Percentiles rank a stretch among this genome's conserved stretches.
Conservation (phyloP, 2,329 filamentous ascomycete species). For the Leptographium procerum region DNA sequence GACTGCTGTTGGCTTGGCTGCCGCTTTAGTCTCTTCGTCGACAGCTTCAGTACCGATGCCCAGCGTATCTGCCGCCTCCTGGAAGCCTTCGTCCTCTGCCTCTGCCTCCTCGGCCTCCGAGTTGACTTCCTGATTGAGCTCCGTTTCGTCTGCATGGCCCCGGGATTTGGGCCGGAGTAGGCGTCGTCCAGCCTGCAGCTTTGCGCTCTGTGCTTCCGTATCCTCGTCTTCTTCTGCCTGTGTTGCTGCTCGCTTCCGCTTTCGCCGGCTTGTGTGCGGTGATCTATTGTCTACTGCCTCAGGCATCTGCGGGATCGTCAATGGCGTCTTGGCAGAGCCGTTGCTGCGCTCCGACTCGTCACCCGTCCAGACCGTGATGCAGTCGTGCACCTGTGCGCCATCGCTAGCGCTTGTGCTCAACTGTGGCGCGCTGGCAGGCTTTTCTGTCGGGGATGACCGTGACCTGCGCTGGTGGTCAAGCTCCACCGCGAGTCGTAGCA, state of each 20-base stretch:
- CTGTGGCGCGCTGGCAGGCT: constrained; percentile 13
- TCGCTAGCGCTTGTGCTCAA: constrained; percentile 8
- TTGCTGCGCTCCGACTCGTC: constrained; percentile 8
- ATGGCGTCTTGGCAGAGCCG: constrained; percentile 2
- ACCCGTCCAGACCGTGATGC: constrained; percentile 20
- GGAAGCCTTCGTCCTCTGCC: background rate
- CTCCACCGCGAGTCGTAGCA: constrained; percentile 37
- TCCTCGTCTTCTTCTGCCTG: constrained; percentile 3
- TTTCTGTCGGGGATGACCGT: constrained; percentile 1
- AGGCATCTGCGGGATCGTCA: background rate
- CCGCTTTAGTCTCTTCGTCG: background rate
- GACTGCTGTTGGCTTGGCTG: background rate
- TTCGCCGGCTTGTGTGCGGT: background rate
- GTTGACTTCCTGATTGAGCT: no score
- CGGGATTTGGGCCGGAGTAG: background rate
- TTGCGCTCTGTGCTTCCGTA: background rate
- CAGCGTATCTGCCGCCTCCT: no score
- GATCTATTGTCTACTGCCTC: background rate
- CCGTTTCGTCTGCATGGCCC: no score
- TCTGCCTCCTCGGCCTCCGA: background rate
- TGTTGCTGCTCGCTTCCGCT: constrained; percentile 5
- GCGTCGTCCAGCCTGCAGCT: background rate
- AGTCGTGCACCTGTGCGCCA: constrained; percentile 13
- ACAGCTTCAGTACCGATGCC: no score
- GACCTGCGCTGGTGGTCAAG: constrained; percentile 28